Evolutionary conservation across 1,139 yeast species (phyloP).

Genomic region (Pichia sp.): DNA sequence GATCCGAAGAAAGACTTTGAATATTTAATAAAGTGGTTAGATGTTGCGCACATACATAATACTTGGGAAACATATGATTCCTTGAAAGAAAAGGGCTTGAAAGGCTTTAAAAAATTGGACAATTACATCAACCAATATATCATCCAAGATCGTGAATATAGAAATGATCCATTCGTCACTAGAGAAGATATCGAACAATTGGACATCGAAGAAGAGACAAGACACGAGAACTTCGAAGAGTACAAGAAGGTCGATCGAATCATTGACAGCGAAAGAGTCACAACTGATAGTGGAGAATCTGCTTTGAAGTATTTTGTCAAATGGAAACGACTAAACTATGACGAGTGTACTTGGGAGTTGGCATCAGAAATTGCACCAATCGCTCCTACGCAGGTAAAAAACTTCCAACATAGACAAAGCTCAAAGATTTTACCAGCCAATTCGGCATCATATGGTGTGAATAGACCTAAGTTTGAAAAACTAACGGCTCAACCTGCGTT

Average conservation of each 20-base stretch:
- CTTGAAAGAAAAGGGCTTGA: conserved; percentile 43
- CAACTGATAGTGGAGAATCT: conserved; percentile 56
- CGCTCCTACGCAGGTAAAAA: conserved; percentile 81
- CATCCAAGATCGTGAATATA: conserved; percentile 65
- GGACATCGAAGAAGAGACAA: conserved; percentile 85
- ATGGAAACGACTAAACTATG: conserved; percentile 91
- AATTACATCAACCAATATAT: conserved; percentile 82
- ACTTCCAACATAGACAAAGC: conserved; percentile 74
- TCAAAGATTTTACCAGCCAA: conserved; percentile 81
- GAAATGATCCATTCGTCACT: conserved; percentile 76
- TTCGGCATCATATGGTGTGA: conserved; percentile 70
- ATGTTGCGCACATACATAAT: conserved; percentile 85
- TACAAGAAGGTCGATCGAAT: conserved; percentile 85
- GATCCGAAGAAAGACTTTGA: conserved; percentile 59
- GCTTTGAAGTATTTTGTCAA: conserved; percentile 80
- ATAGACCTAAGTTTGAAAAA: conserved; percentile 87
- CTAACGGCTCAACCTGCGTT: conserved; percentile 81
- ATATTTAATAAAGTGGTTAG: conserved; percentile 82
- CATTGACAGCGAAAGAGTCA: conserved; percentile 76
- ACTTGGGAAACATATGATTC: conserved; percentile 81
- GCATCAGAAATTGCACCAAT: conserved; percentile 80
- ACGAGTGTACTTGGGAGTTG: conserved; percentile 96
- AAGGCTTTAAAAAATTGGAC: conserved; percentile 83
- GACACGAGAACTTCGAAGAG: conserved; percentile 78
- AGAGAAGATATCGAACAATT: conserved; percentile 88